Evolutionary conservation across 2,329 filamentous ascomycete genomes (phyloP), one percentile per base, ranked within the genome.

Genomic region (Cercospora sp.): DNA sequence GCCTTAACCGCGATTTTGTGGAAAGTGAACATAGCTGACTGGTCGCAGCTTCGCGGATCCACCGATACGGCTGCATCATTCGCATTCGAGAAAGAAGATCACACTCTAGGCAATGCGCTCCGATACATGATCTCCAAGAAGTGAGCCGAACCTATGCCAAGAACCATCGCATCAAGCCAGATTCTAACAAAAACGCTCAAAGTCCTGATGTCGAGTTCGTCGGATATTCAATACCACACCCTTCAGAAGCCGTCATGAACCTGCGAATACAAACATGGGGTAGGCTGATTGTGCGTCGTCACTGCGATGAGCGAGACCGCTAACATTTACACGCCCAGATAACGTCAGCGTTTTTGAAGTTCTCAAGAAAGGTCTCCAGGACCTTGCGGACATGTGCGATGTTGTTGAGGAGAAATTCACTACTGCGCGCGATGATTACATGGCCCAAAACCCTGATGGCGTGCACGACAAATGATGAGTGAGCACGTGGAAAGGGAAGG

Each of bases 121-220:
- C 88, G 95, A 77, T 98, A 94, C 79, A 91, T 97, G 71, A 96
- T 99, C 76, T 97, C 97, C 92, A 98, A 98, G 83, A 99, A 99
- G 94, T 97, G 84, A 72, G 88, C 78, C 32, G 4, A 10, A n/a
- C 2, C 10, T 28, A 24, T 61, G 49, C 49, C 49, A 55, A 55
- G 49, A 34, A 32, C 7, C 28, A 34, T 30, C 43, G 57, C 57
- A 58, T 40, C 49, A 32, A 40, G 34, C 13, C 65, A 66, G 57
- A 69, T 37, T 28, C 62, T 51, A 24, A 61, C 45, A 7, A 24
- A 32, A 37, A 21, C 18, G 10, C 16, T 10, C 16, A 63, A 72
- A 98, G 94, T 80, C 94, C 95, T 32, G 89, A 95, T 71, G 95
- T 99, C 69, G 95, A 99, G 80, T 97, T 99, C 82, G 98, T 95